Percentiles rank a stretch among this genome's conserved stretches.
Conservation (phyloP, 345 rosid genomes). For the Arabidopsis arenosa region DNA sequence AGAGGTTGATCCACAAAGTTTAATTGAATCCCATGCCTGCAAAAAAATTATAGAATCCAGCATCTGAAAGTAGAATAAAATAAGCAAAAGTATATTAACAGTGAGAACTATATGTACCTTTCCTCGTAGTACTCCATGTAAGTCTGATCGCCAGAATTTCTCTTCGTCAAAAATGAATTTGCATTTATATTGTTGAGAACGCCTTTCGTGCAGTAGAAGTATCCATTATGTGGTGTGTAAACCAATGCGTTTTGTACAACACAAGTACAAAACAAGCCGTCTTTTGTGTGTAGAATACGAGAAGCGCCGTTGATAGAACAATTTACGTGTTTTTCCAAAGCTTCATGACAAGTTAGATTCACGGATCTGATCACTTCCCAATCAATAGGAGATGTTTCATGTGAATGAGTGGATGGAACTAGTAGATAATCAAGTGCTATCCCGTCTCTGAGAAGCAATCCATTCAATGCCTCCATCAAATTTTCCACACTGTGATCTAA, state of each 20-base stretch:
- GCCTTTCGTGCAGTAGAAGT: slow-evolving; percentile 60
- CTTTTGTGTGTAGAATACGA: slow-evolving; percentile 52
- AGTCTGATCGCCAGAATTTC: slow-evolving; percentile 50
- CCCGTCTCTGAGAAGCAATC: slow-evolving; percentile 39
- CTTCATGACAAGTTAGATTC: slow-evolving; percentile 38
- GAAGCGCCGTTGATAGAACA: slow-evolving; percentile 45
- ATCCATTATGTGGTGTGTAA: slow-evolving; percentile 76
- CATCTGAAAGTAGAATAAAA: background rate
- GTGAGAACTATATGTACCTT: slow-evolving; percentile 45
- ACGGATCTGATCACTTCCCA: slow-evolving; percentile 65
- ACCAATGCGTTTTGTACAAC: slow-evolving; percentile 63
- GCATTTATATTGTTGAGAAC: slow-evolving; percentile 54
- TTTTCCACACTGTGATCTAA: slow-evolving; percentile 52
- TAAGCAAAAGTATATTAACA: background rate
- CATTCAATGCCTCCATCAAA: slow-evolving; percentile 46
- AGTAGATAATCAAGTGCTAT: slow-evolving; percentile 66
- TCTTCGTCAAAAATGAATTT: slow-evolving; percentile 54
- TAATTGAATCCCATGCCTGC: slow-evolving; percentile 66
- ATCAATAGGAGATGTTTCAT: slow-evolving; percentile 45
- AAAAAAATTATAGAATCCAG: slow-evolving; percentile 18
- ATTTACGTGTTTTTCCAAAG: slow-evolving; percentile 36
- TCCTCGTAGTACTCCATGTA: slow-evolving; percentile 63
- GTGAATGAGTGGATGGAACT: slow-evolving; percentile 52
- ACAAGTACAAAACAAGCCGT: slow-evolving; percentile 60
- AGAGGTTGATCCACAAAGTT: slow-evolving; percentile 47